Evolutionary conservation across 352 stramenopile genomes (phyloP).

Genomic region (Phytopythium litorale): DNA sequence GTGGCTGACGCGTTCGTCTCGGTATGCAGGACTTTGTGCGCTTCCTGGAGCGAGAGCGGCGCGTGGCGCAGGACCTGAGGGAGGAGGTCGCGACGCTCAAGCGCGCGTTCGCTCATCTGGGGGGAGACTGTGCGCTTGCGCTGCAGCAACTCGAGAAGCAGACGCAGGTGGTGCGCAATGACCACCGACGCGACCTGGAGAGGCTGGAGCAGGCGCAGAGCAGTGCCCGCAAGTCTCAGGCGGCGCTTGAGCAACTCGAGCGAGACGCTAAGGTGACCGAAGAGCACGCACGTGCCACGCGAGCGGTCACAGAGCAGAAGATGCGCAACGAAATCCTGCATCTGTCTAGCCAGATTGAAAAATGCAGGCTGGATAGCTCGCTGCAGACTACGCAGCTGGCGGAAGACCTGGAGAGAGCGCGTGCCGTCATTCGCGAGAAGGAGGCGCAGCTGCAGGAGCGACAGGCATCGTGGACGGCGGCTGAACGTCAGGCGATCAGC

Average conservation of each 20-base stretch:
- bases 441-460: constrained; percentile 29
- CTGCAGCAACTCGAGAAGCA: constrained; percentile 2
- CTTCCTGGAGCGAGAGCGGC: constrained; percentile 66
- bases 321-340: constrained; percentile 62
- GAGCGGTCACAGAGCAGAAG: constrained; percentile 52
- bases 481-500: constrained; percentile 30
- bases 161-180: constrained; percentile 14
- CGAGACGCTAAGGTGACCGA: constrained; percentile 8
- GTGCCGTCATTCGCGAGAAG: constrained; percentile 31
- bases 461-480: constrained; percentile 29
- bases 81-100: constrained; percentile 36
- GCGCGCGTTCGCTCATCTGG: constrained; percentile 27
- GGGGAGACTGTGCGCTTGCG: constrained; percentile 6
- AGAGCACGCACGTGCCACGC: constrained; percentile 24
- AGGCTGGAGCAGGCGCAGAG: constrained; percentile 8
- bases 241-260: constrained; percentile 22
- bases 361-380: constrained; percentile 31
- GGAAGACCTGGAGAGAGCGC: constrained; percentile 22
- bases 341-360: constrained; percentile 50
- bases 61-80: constrained; percentile 30
- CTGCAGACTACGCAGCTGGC: constrained; percentile 33
- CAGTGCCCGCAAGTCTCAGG: constrained; percentile 10
- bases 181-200: constrained; percentile 14
- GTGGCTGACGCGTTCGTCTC: not conserved
- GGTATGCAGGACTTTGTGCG: constrained; percentile 43